Conservation (phyloP, 2,329 filamentous ascomycete species). For the Exophiala bonariae region DNA sequence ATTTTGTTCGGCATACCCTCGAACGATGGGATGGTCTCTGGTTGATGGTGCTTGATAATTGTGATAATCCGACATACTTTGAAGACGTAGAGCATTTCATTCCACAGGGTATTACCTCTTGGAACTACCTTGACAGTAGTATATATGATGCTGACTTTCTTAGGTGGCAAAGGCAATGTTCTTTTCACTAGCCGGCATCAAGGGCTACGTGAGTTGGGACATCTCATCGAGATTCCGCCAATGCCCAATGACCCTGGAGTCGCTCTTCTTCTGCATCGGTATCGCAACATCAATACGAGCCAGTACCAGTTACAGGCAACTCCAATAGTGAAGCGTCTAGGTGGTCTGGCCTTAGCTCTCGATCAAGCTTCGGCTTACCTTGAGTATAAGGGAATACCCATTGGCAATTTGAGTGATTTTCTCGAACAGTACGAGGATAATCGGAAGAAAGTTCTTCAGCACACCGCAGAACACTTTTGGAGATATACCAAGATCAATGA, state of each 20-base stretch:
- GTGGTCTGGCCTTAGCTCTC: conserved; percentile 7
- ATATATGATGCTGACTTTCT: background rate
- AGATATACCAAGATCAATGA: conserved; percentile 2
- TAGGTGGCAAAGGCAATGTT: conserved; percentile 6
- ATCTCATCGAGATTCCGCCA: conserved; percentile 6
- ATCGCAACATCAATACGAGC: conserved; percentile 1
- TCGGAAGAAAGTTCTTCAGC: conserved; percentile 6
- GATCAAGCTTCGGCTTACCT: conserved; percentile 8
- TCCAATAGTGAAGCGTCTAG: conserved; percentile 1
- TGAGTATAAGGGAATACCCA: conserved; percentile 1
- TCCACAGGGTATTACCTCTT: too few relatives aligned
- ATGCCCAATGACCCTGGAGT: conserved; percentile 3
- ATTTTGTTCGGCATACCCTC: conserved; percentile 3
- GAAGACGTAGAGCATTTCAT: conserved; percentile 1
- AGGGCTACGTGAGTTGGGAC: conserved; percentile 1
- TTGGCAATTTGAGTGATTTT: conserved; percentile 2
- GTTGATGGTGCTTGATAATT: conserved; percentile 10
- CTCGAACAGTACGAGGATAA: conserved; percentile 1
- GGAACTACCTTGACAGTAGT: too few relatives aligned
- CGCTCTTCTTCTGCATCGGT: conserved; percentile 6
- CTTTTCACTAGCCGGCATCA: conserved; percentile 7
- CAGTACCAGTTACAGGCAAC: conserved; percentile 1
- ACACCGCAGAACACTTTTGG: conserved; percentile 7
- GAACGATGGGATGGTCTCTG: conserved; percentile 6
- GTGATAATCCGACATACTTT: conserved; percentile 2